Base-by-base conservation (phyloP, 78 protist genomes). In the Polysphondylium violaceum region DNA sequence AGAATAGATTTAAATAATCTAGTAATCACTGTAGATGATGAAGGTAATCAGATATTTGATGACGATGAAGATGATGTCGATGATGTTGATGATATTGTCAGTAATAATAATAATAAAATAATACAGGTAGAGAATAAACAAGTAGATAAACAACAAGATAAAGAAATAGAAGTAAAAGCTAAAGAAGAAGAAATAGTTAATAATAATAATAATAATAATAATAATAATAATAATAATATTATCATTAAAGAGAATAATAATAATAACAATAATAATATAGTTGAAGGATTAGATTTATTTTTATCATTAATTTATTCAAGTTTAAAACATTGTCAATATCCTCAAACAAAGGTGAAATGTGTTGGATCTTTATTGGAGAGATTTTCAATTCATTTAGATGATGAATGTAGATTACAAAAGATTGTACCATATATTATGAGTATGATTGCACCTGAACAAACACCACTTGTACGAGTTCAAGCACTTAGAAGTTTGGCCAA, bases 351-450 rank as follows among this genome's bases (percentile, higher is more conserved):
- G 33, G 81, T 83, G 3, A 83, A 83, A 43, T 67, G 91, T 83
- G 72, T 83, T 41, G 79, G 91, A 4, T 55, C 77, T 6, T 25
- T 83, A 17, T 43, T 83, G 44, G 91, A 50, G 0, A 69, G 65
- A 59, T 44, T 83, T 1, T 77, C 91, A 27, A 51, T 58, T 19
- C 56, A 79, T 72, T 51, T 91, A 23, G 89, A 78, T 61, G 86
- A 75, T 65, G 95, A 91, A 71, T 75, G 87, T 44, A 29, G 86
- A 51, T 71, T 91, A 29, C 88, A 83, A 74, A 71, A 85, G 51
- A 78, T 91, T 17, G 87, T 91, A 25, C 95, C 95, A n/a, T 78
- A 91, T 47, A 43, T 91, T 11, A 76, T 87, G 78, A 56, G 72
- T 40, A 75, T 87, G 88, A 87, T 76, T 5, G 65, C 83, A 5